Evolutionary conservation across 352 stramenopile genomes (phyloP).

Genomic region (Phytophthora vignae): DNA sequence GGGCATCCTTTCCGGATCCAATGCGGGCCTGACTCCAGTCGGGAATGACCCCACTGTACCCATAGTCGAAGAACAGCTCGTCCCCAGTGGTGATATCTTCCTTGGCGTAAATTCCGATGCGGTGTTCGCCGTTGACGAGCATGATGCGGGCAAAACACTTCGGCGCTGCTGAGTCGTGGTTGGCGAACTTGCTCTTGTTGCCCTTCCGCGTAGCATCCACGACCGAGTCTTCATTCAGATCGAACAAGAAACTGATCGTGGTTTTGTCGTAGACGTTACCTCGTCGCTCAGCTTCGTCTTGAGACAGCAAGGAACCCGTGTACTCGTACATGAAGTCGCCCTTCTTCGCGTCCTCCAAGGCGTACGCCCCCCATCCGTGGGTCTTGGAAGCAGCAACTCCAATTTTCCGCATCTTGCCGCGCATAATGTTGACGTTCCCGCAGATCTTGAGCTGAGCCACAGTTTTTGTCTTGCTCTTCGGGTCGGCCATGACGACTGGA

Average conservation of each 20-base stretch:
- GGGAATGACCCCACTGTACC: slow-evolving; percentile 81
- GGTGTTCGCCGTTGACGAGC: slow-evolving; percentile 92
- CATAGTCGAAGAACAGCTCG: slow-evolving; percentile 89
- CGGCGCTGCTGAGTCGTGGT: slow-evolving; percentile 79
- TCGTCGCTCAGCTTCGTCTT: slow-evolving; percentile 87
- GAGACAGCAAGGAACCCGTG: slow-evolving; percentile 92
- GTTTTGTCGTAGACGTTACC: slow-evolving; percentile 92
- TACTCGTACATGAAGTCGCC: slow-evolving; percentile 89
- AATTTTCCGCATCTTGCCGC: slow-evolving; percentile 59
- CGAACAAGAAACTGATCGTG: slow-evolving; percentile 94
- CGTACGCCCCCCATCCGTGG: slow-evolving; percentile 82
- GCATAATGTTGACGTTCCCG: slow-evolving; percentile 76
- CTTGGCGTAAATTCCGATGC: slow-evolving; percentile 95
- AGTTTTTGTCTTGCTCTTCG: slow-evolving; percentile 37
- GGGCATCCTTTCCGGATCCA: slow-evolving; percentile 35
- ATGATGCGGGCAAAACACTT: slow-evolving; percentile 92
- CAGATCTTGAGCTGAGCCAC: slow-evolving; percentile 57
- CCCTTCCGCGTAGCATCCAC: slow-evolving; percentile 95
- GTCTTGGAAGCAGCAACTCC: slow-evolving; percentile 66
- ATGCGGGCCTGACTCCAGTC: slow-evolving; percentile 83
- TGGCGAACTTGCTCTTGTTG: slow-evolving; percentile 96
- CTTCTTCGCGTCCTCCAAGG: slow-evolving; percentile 55
- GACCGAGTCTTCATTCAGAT: slow-evolving; percentile 93
- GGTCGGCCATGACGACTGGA: slow-evolving; percentile 52
- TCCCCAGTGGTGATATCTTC: slow-evolving; percentile 87